A percentile compares a stretch with the other conserved stretches of the same genome.
Evolutionary conservation across 352 stramenopile genomes (phyloP).

Genomic region (Pythium oligandrum): DNA sequence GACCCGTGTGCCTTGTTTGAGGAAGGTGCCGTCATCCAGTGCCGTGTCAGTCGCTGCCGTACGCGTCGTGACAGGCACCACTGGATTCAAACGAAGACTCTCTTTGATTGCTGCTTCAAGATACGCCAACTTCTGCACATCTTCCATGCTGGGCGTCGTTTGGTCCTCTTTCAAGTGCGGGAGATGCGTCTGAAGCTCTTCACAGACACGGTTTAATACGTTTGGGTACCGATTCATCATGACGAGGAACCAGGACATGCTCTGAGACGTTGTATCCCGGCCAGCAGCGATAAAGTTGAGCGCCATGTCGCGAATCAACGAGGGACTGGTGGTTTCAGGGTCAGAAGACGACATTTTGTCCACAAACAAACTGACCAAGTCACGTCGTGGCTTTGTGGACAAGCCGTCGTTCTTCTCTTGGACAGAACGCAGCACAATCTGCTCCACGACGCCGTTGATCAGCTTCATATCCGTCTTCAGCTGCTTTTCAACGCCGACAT

Average conservation of each 20-base stretch:
- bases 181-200: constrained; percentile 22
- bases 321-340: constrained; percentile 9
- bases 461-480: constrained; percentile 17
- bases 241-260: constrained; percentile 71
- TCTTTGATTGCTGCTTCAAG: constrained; percentile 57
- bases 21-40: constrained; percentile 63
- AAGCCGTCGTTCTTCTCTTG: constrained; percentile 10
- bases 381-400: constrained; percentile 11
- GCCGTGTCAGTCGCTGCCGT: constrained; percentile 44
- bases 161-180: constrained; percentile 12
- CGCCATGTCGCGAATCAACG: constrained; percentile 55
- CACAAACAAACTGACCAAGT: constrained; percentile 44
- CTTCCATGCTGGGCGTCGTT: constrained; percentile 30
- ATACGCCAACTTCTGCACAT: constrained; percentile 40
- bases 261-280: constrained; percentile 67
- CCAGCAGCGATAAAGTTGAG: constrained; percentile 78
- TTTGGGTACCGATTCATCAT: constrained; percentile 64
- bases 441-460: constrained; percentile 21
- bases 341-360: constrained; percentile 8
- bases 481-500: constrained; percentile 23
- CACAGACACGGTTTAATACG: constrained; percentile 18
- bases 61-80: constrained; percentile 50
- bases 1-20: constrained; percentile 50
- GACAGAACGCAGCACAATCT: constrained; percentile 22
- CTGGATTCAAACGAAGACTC: constrained; percentile 54